A percentile compares a stretch with the other conserved stretches of the same genome.
These are phyloP conservation scores for Crotalaria pallida DNA, from an alignment of 306 rosid species.

Conservation along the genomic window DNA sequence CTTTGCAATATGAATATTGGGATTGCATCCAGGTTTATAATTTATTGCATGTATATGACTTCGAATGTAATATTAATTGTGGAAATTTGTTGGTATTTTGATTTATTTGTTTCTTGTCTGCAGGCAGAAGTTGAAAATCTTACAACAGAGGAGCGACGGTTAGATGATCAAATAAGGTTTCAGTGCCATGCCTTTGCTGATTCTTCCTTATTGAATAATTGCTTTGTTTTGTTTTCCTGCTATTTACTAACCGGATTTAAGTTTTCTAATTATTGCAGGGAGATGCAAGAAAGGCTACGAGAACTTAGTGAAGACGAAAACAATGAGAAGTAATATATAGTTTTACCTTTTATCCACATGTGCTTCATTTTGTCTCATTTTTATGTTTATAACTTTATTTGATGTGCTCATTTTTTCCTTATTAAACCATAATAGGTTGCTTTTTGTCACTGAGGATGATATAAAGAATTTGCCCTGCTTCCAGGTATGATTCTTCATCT, in stretches of 20 bases:
- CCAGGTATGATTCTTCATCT: slow-evolving; percentile 47
- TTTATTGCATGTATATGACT: slow-evolving; percentile 3
- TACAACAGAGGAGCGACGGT: slow-evolving; percentile 54
- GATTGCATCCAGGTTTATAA: background rate
- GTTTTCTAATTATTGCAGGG: slow-evolving; percentile 50
- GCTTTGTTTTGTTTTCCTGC: slow-evolving; percentile 3
- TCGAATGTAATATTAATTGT: background rate
- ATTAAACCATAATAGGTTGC: slow-evolving; percentile 52
- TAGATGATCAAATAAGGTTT: slow-evolving; percentile 90
- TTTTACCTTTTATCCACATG: slow-evolving; percentile 15
- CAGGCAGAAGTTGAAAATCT: slow-evolving; percentile 90
- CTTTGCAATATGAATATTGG: slow-evolving; percentile 9
- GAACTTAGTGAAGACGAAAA: slow-evolving; percentile 85
- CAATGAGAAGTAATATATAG: slow-evolving; percentile 62
- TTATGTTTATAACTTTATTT: slow-evolving; percentile 10
- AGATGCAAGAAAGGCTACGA: slow-evolving; percentile 86
- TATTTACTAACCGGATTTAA: slow-evolving; percentile 16
- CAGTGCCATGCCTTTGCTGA: slow-evolving; percentile 7
- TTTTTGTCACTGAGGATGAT: slow-evolving; percentile 95
- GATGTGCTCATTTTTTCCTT: background rate
- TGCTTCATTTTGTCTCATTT: background rate
- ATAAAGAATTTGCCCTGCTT: slow-evolving; percentile 89
- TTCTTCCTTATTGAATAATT: slow-evolving; percentile 15
- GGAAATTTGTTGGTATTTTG: slow-evolving; percentile 8
- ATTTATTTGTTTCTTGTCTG: slow-evolving; percentile 23